These are phyloP conservation scores for Rhododendron vialii DNA, from an alignment of 148 eudicot genomes.

Conservation along the genomic window DNA sequence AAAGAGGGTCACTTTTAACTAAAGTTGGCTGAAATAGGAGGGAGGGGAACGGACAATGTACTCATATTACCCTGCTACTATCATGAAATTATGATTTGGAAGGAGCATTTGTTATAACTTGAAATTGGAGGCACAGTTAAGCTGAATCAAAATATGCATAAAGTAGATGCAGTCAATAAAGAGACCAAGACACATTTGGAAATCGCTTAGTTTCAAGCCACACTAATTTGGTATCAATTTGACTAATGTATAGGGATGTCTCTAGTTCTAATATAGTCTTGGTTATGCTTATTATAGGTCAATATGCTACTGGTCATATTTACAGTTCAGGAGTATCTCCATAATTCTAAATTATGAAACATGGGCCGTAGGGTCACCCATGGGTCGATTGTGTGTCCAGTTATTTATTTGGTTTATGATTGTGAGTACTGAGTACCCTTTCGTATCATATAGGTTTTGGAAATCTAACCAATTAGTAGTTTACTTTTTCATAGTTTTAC, in stretches of 20 bases:
- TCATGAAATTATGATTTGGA: background rate
- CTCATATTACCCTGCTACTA: background rate
- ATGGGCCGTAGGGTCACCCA: background rate
- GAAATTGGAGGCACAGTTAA: background rate
- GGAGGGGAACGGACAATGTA: background rate
- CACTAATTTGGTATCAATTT: background rate
- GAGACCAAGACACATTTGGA: background rate
- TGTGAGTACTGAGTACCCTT: background rate
- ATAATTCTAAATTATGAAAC: background rate
- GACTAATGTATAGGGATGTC: background rate
- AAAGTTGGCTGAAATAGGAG: background rate
- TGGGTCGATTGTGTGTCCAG: background rate
- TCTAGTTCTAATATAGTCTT: background rate
- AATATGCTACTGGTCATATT: background rate
- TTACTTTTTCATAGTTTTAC: background rate
- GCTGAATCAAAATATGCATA: slow-evolving; percentile 11
- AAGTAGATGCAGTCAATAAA: background rate
- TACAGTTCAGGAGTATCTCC: background rate
- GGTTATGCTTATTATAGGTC: background rate
- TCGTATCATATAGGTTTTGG: background rate
- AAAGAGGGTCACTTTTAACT: background rate
- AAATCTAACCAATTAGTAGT: too few species aligned
- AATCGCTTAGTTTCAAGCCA: background rate
- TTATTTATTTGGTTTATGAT: background rate
- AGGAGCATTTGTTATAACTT: background rate